Base-by-base conservation (phyloP, 169 alveolate species). In the Condylostoma magnum region DNA sequence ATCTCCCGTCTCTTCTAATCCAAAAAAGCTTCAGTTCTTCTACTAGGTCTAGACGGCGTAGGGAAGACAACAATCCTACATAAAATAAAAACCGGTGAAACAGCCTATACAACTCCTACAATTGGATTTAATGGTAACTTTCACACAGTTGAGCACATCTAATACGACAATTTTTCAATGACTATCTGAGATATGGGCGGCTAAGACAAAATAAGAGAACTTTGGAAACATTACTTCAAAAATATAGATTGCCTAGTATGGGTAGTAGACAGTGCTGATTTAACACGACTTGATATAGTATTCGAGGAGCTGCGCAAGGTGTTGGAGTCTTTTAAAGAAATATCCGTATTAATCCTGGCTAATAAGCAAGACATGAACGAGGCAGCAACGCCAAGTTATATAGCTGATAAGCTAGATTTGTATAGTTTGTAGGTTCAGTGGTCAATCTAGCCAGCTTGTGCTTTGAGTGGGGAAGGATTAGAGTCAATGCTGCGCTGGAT, bases 171-270 rank as follows among this genome's bases (percentile, higher is more conserved):
- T 20, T 90, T 87, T 53, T 84, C 89, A 52, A 77, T 97, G 27
- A 95, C 95, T 83, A 80, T 95, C 55, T 98, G 99, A 99, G 99
- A 98, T 83, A 95, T 98, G 15, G 99, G 99, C 15, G 99, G 99
- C 22, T 99, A 98, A 86, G 91, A 94, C 55, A 90, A 99, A 28
- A 97, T 98, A 53, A 87, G 99, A 69, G 90, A 97, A 37, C 96
- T 94, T 71, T 98, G 99, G 99, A 84, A 97, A 77, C 96, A 97
- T 81, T 98, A 98, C 91, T 98, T 95, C 84, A 99, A 97, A 83
- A 83, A 94, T 57, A 97, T 99, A 15, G 99, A 98, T 86, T 99
- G 99, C 33, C 86, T 98, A 28, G 93, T 98, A 38, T 96, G 96
- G 94, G 99, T 96, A n/a, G 97, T 96, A 27, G 99, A 96, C 76